Base-by-base conservation (phyloP, 768 basidiomycete species). In the Mycena floridula region DNA sequence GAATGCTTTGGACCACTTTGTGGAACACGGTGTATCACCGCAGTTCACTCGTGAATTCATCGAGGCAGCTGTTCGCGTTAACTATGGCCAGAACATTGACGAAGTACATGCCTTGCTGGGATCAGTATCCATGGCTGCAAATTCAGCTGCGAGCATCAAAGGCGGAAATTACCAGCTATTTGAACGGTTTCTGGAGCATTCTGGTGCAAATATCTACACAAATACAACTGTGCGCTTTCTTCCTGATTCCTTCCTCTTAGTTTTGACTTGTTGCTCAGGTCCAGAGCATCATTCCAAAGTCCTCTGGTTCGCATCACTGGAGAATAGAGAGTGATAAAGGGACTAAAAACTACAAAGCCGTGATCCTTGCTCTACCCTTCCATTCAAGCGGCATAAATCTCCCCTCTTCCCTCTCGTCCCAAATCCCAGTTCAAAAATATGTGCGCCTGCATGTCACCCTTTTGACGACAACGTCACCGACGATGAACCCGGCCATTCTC, bases 81-180 rank as follows among this genome's bases (percentile, higher is more conserved):
- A 91, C 59, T 92, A 92, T 54, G 85, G 83, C 40, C 84, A 86
- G 76, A 79, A 91, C 54, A 72, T 79, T 11, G 72, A 77, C 52
- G 53, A 67, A 20, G 82, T 97, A 1, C 89, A 95, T 57, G 89
- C 79, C 0, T 63, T 97, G 23, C 89, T 77, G 44, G 89, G 84
- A 5, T 61, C 77, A 11, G 72, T 72, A 41, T 82, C 82, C 7
- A 73, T 97, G 67, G 88, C 89, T 3, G 73, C 91, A 3, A 62
- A 56, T 0, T 81, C 82, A 12, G 89, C 89, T 0, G 64, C 67
- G 3, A 71, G 74, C 11, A 77, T 95, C 37, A 61, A 70, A 48
- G 84, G 88, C 6, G 95, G 95, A 5, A 95, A 96, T 61, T 85
- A 74, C 61, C 78, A 77, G 54, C 73, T 97, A 26, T 97, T 97